Evolutionary conservation across 2,329 filamentous ascomycete species (phyloP), one percentile per base, ranked within the genome.

Genomic region (Trichoderma gracile): DNA sequence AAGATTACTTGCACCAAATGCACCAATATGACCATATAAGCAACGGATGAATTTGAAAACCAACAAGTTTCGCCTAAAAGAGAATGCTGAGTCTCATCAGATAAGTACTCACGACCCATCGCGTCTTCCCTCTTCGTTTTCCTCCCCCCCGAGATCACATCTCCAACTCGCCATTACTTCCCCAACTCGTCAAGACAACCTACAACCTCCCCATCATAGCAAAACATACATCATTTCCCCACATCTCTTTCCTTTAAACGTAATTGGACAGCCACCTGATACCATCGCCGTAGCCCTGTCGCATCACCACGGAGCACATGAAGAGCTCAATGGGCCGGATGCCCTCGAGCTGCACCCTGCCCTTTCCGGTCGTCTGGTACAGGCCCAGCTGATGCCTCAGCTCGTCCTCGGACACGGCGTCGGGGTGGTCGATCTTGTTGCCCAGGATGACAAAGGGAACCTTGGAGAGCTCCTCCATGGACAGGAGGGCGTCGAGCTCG

Each of bases 341-440:
- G 40, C 92, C 92, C 82, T 97, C 93, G 70, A 95, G 84, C 68
- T 90, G 91, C 68, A 96, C 89, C 85, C 96, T 96, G 79, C 93
- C 93, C 86, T 97, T 97, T 73, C 93, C 93, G 67, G 92, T 97
- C 63, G 93, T 97, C 81, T 98, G 94, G 81, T 96, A 98, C 74
- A 99, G 81, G 68, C 95, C 95, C 65, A 99, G 84, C 78, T 93
- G 90, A 77, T 94, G 89, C 78, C 95, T 87, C 75, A 98, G 86
- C 82, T 97, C 92, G 73, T 98, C 94, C 84, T 99, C 95, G 69
- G 90, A 94, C 62, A 98, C 89, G 68, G 95, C 95, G 71, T 96
- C 91, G 61, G 93, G 93, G 82, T 98, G 93, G 79, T 99, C 95
- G 78, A 99, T 99, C 88, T 99, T 99, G 88, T 99, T 99, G 72